These are phyloP conservation scores for Gloeostereum incarnatum DNA, from an alignment of 768 basidiomycete genomes.

Conservation along the genomic window DNA sequence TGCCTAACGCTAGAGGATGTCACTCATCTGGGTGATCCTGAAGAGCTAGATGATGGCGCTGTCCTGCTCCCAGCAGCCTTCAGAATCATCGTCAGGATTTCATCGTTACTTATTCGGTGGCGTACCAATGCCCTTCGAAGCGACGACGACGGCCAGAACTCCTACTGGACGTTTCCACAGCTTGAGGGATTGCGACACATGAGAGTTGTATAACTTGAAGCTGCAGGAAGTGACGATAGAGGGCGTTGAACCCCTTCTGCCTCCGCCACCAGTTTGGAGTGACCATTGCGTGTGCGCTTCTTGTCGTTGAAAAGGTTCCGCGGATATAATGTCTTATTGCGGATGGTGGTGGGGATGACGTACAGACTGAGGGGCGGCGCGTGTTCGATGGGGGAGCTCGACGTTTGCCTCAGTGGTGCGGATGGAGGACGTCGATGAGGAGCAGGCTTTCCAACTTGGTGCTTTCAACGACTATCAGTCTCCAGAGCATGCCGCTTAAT, in stretches of 20 bases:
- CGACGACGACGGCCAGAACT: conserved; percentile 7
- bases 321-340: no score
- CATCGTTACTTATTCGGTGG: conserved; percentile 7
- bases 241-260: conserved; percentile 11
- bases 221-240: conserved; percentile 24
- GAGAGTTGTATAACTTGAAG: conserved; percentile 22
- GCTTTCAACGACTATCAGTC: conserved; percentile 20
- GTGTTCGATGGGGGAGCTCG: neutral
- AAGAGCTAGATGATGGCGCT: conserved; percentile 28
- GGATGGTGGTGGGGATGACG: no score
- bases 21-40: conserved; percentile 27
- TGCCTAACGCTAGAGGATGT: conserved; percentile 35
- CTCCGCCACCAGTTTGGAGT: no score
- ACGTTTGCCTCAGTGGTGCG: neutral
- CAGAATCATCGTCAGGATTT: neutral
- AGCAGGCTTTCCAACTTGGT: conserved; percentile 15
- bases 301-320: no score
- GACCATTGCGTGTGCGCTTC: no score
- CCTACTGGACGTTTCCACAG: conserved; percentile 21
- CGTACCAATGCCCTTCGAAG: conserved; percentile 3
- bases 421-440: neutral
- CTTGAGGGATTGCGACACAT: conserved; percentile 25
- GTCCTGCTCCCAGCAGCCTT: conserved; percentile 16
- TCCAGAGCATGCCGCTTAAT: no score
- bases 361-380: neutral